Conservation (phyloP, 495 filamentous ascomycete species). For the Neurospora sp. region DNA sequence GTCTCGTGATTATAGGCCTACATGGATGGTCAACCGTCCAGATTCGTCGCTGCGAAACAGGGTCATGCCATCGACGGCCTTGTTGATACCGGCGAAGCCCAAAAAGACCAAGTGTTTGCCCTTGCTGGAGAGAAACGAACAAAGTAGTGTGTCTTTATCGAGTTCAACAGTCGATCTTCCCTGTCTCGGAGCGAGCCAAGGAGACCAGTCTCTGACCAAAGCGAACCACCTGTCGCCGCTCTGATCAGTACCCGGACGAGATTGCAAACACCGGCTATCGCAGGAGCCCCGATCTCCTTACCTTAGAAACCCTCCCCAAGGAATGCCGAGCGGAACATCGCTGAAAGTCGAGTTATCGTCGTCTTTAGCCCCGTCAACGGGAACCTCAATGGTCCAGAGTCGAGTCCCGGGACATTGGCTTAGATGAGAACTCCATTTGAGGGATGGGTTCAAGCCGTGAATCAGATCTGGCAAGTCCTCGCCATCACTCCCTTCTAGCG, state of each 20-base stretch:
- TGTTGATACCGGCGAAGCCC: constrained; percentile 63
- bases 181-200: constrained; percentile 86
- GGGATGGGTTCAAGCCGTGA: constrained; percentile 42
- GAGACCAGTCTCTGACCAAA: constrained; percentile 63
- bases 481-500: constrained; percentile 10
- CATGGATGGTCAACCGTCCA: constrained; percentile 58
- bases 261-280: background rate
- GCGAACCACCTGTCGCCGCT: constrained; percentile 55
- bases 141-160: constrained; percentile 69
- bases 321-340: constrained; percentile 51
- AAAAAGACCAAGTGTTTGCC: constrained; percentile 75
- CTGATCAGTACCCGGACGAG: constrained; percentile 2
- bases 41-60: constrained; percentile 54
- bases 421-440: constrained; percentile 43
- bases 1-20: constrained; percentile 25
- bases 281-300: constrained; percentile 12
- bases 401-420: constrained; percentile 63
- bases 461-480: constrained; percentile 53
- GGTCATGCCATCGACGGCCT: constrained; percentile 48
- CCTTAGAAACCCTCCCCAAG: constrained; percentile 40
- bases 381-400: constrained; percentile 58
- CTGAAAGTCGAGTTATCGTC: constrained; percentile 42
- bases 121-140: constrained; percentile 59
- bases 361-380: constrained; percentile 43
- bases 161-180: constrained; percentile 54